Evolutionary conservation across 1,139 yeast species (phyloP).

Genomic region (Suhomyces guaymorum): DNA sequence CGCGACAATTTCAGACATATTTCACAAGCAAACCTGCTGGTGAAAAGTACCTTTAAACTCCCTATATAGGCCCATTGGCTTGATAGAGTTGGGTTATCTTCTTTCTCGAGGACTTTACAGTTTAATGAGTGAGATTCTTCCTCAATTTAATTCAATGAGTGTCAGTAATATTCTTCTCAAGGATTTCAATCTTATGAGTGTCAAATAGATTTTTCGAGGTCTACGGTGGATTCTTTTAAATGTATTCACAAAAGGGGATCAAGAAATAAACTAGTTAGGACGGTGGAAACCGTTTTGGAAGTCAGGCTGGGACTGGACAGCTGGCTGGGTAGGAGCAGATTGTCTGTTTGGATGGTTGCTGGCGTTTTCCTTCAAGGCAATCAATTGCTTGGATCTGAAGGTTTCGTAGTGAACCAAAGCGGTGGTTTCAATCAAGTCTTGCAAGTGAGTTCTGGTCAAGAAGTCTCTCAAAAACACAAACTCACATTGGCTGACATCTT

Average conservation of each 20-base stretch:
- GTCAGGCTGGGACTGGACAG: conserved; percentile 8
- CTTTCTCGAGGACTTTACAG: too few species aligned
- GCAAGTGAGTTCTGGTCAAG: conserved; percentile 91
- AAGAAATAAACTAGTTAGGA: conserved; percentile 5
- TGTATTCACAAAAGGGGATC: neutral
- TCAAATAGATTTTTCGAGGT: too few species aligned
- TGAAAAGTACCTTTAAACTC: too few species aligned
- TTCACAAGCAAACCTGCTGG: too few species aligned
- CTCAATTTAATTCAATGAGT: too few species aligned
- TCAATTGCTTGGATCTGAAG: conserved; percentile 90
- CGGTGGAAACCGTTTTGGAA: conserved; percentile 13
- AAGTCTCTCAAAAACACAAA: conserved; percentile 91
- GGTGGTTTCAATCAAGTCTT: conserved; percentile 93
- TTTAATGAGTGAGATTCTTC: too few species aligned
- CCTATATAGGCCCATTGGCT: too few species aligned
- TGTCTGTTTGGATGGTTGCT: conserved; percentile 41
- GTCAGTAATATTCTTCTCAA: too few species aligned
- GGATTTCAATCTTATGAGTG: too few species aligned
- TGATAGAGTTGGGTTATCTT: too few species aligned
- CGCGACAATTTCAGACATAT: too few species aligned
- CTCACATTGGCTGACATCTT: conserved; percentile 93
- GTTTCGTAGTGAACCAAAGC: conserved; percentile 86
- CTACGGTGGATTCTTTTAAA: conserved; percentile 1
- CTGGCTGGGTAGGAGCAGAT: conserved; percentile 14
- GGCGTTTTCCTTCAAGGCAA: conserved; percentile 90